Percentiles rank a stretch among this genome's conserved stretches.
Conservation (phyloP, 192 early-diverging fungal genomes). For the Gonapodya prolifera region DNA sequence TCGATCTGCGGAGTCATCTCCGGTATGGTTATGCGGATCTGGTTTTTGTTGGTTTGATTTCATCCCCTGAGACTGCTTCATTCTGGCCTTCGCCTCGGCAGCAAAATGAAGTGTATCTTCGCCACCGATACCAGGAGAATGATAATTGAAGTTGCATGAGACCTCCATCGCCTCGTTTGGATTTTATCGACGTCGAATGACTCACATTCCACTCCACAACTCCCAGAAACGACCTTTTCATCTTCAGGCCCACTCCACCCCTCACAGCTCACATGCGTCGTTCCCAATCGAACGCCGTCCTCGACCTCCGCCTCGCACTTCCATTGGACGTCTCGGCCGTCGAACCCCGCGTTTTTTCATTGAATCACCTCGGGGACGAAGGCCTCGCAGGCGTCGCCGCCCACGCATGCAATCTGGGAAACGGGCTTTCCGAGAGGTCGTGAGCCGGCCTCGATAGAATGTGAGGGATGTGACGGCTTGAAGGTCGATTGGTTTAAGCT, state of each 20-base stretch:
- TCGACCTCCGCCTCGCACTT: slow-evolving; percentile 27
- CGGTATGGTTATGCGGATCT: no score
- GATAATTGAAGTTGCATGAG: no score
- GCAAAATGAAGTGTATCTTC: no score
- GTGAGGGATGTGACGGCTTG: slow-evolving; percentile 24
- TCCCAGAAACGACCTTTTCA: slow-evolving; percentile 22
- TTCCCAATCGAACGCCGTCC: slow-evolving; percentile 22
- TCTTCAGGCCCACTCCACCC: slow-evolving; percentile 27
- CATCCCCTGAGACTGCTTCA: no score
- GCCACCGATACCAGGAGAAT: no score
- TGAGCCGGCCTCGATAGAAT: slow-evolving; percentile 18
- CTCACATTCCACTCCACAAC: slow-evolving; percentile 32
- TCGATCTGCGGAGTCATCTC: no score
- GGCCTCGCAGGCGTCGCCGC: slow-evolving; percentile 24
- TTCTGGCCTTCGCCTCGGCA: no score
- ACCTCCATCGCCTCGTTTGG: no score
- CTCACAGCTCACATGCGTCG: slow-evolving; percentile 26
- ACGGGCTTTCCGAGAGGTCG: slow-evolving; percentile 22
- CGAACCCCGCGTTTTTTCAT: slow-evolving; percentile 25
- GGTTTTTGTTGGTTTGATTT: no score
- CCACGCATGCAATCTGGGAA: slow-evolving; percentile 23
- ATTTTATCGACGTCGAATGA: no score
- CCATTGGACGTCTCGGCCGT: slow-evolving; percentile 32
- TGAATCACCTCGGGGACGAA: slow-evolving; percentile 25
- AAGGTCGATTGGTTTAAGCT: no score